Conservation (phyloP, 192 early-diverging fungal genomes). For the Coemansia sp. region DNA sequence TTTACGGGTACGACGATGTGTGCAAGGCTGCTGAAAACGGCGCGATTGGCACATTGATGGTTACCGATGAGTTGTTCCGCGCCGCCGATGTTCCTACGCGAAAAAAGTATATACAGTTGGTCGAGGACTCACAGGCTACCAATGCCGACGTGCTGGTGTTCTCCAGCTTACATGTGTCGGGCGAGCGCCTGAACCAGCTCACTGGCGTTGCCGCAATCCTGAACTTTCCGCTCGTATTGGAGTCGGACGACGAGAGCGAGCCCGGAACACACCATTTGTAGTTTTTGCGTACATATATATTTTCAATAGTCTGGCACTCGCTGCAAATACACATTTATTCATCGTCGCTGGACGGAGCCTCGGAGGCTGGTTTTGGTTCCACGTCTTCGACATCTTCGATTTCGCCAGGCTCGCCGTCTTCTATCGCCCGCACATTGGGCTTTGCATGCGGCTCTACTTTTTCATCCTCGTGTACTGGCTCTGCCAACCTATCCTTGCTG, state of each 20-base stretch:
- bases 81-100: constrained; percentile 83
- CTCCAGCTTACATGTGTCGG: constrained; percentile 90
- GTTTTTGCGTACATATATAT: background rate
- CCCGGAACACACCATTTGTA: background rate
- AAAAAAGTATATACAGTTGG: constrained; percentile 81
- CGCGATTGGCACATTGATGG: constrained; percentile 83
- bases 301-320: background rate
- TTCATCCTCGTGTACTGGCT: background rate
- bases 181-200: constrained; percentile 93
- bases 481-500: background rate
- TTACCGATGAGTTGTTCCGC: constrained; percentile 92
- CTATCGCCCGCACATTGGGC: constrained; percentile 18
- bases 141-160: constrained; percentile 85
- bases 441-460: constrained; percentile 1
- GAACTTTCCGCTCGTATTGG: constrained; percentile 86
- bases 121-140: constrained; percentile 72
- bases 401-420: constrained; percentile 52
- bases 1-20: constrained; percentile 90
- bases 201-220: constrained; percentile 94
- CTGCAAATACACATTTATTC: background rate
- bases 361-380: constrained; percentile 2
- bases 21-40: constrained; percentile 78
- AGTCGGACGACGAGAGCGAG: constrained; percentile 60
- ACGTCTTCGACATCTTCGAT: constrained; percentile 48
- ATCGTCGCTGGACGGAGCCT: no score